Evolutionary conservation across 1,284 basidiomycete species (phyloP), one percentile per base, ranked within the genome.

Genomic region (Moesziomyces globuligerus): DNA sequence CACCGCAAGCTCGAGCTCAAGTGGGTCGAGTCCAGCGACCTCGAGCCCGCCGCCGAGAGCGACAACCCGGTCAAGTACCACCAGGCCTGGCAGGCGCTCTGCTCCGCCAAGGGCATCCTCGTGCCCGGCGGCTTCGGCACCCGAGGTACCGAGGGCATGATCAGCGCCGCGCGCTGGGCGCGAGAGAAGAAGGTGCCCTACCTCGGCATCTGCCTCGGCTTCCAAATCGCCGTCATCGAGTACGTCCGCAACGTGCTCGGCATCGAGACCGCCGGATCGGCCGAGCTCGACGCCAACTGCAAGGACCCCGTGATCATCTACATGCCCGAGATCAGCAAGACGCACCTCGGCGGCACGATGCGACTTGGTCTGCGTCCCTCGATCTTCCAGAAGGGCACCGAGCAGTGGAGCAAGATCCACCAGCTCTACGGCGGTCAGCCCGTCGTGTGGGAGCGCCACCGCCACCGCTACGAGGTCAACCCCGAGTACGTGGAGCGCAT

Each of bases 341-440:
- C 94, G 7, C 94, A 98, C 75, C 92, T 98, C 87, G 95, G 95
- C 53, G 95, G 95, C 25, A 99, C 95, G 21, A 99, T 99, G 95
- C 90, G 95, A 20, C 88, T 98, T 15, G 95, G 95, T 21, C 86
- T 98, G 48, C 89, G 95, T 20, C 94, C 96, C 6, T 98, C 95
- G 3, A 87, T 97, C 49, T 98, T 98, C 82, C 87, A 90, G 82
- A 45, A 85, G 82, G 84, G 86, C 64, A 87, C 86, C 4, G 62
- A 72, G 23, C 38, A 60, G 43, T 79, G 76, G 74, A 75, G 69
- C 70, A 89, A 88, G 73, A 86, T 88, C 38, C 87, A 93, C 26
- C 87, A 87, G 81, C 85, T 99, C 74, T 99, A 98, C 78, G 95
- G 90, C n/a, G 90, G 90, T 26, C 86, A 87, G 5, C 87, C 86